A percentile compares a stretch with the other conserved stretches of the same genome.
Conservation (phyloP, 805 yeast species). For the Candida chauliodis region DNA sequence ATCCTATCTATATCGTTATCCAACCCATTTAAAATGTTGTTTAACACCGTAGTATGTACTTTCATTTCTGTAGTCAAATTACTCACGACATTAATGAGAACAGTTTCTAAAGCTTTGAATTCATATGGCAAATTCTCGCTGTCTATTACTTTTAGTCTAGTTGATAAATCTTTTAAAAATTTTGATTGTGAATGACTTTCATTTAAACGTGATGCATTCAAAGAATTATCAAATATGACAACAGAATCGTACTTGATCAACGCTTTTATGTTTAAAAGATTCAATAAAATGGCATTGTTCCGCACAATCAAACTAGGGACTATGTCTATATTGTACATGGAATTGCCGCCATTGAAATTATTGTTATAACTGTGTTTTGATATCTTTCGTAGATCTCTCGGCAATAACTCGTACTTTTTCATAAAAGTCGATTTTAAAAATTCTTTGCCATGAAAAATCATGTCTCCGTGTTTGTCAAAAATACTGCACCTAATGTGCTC, state of each 20-base stretch:
- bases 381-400: constrained; percentile 58
- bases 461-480: constrained; percentile 45
- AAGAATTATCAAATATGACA: constrained; percentile 40
- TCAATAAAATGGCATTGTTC: constrained; percentile 44
- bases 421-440: constrained; percentile 41
- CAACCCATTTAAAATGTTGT: constrained; percentile 68
- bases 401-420: constrained; percentile 42
- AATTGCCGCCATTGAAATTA: constrained; percentile 11
- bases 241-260: constrained; percentile 51
- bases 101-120: constrained; percentile 84
- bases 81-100: constrained; percentile 73
- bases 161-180: constrained; percentile 42
- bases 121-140: constrained; percentile 68
- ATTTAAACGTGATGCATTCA: constrained; percentile 35
- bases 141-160: constrained; percentile 31
- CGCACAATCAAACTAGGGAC: constrained; percentile 56
- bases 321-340: constrained; percentile 37
- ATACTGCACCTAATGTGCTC: constrained; percentile 46
- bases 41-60: constrained; percentile 73
- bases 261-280: constrained; percentile 48
- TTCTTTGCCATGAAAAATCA: constrained; percentile 44
- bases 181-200: constrained; percentile 42
- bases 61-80: constrained; percentile 84
- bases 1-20: constrained; percentile 81
- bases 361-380: constrained; percentile 22